Percentiles rank a stretch among this genome's conserved stretches.
Conservation (phyloP, 83 land plant species). For the Larix sibirica region DNA sequence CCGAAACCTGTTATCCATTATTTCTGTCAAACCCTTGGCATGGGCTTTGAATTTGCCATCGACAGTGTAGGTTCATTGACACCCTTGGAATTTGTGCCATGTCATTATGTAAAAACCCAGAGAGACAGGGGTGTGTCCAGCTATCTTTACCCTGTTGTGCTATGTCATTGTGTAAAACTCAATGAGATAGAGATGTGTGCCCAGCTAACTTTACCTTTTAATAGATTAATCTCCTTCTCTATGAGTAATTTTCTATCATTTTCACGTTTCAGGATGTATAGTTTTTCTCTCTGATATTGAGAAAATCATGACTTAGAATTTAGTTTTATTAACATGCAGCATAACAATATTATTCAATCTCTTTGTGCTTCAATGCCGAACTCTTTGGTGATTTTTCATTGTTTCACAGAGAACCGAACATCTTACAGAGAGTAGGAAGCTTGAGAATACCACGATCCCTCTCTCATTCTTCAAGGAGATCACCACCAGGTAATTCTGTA, state of each 20-base stretch:
- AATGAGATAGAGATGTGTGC: no score
- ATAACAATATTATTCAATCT: neutral
- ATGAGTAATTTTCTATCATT: neutral
- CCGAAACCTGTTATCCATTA: no score
- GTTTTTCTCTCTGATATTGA: neutral
- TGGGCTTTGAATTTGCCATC: no score
- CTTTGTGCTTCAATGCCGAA: neutral
- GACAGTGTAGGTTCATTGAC: no score
- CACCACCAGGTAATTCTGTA: neutral
- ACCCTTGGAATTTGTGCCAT: no score
- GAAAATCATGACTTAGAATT: neutral
- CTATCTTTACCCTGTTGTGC: no score
- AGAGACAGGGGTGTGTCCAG: no score
- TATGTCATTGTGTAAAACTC: no score
- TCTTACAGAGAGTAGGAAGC: conserved; percentile 19
- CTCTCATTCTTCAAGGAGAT: conserved; percentile 2
- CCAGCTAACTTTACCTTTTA: no score
- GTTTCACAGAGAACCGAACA: conserved; percentile 15
- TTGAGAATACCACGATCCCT: conserved; percentile 5
- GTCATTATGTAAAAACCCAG: no score
- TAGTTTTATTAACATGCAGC: neutral
- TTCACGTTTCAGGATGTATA: neutral
- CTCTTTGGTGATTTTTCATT: neutral
- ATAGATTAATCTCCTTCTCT: neutral
- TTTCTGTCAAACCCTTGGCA: no score